Percentiles rank a stretch among this genome's conserved stretches.
Conservation (phyloP, 768 basidiomycete genomes). For the Auricularia sp. region DNA sequence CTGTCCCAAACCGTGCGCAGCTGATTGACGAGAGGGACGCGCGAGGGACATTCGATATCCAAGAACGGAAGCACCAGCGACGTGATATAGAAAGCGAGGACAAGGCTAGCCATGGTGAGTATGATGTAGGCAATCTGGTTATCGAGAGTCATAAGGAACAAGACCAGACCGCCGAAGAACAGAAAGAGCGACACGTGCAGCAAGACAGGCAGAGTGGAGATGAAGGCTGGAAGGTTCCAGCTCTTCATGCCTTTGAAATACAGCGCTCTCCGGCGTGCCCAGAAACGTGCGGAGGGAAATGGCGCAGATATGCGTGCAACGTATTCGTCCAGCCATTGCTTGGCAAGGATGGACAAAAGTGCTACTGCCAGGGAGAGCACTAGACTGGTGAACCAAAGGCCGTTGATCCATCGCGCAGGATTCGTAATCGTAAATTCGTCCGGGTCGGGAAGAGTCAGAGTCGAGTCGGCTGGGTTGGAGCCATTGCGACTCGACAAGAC, state of each 20-base stretch:
- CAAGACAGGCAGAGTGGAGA: neutral
- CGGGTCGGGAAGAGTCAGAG: no score
- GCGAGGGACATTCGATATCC: neutral
- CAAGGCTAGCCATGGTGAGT: neutral
- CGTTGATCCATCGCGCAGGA: neutral
- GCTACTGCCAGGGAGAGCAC: neutral
- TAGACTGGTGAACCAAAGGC: conserved; percentile 1
- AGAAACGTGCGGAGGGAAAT: neutral
- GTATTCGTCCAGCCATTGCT: conserved; percentile 1
- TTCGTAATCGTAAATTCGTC: neutral
- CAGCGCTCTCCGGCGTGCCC: neutral
- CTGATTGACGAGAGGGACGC: neutral
- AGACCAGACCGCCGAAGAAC: conserved; percentile 3
- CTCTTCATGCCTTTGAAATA: neutral
- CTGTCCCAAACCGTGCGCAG: neutral
- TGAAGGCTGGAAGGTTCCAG: conserved; percentile 1
- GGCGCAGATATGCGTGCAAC: neutral
- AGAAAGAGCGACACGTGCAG: conserved; percentile 1
- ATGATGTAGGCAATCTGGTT: neutral
- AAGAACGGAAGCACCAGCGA: neutral
- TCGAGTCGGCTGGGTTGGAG: neutral
- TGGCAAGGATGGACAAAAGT: conserved; percentile 4
- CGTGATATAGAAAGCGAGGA: neutral
- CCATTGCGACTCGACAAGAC: neutral
- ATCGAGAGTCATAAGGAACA: neutral